Percentiles rank a stretch among this genome's conserved stretches.
These are phyloP conservation scores for Barnettozyma vustinii DNA, from an alignment of 805 yeast genomes.

Conservation along the genomic window DNA sequence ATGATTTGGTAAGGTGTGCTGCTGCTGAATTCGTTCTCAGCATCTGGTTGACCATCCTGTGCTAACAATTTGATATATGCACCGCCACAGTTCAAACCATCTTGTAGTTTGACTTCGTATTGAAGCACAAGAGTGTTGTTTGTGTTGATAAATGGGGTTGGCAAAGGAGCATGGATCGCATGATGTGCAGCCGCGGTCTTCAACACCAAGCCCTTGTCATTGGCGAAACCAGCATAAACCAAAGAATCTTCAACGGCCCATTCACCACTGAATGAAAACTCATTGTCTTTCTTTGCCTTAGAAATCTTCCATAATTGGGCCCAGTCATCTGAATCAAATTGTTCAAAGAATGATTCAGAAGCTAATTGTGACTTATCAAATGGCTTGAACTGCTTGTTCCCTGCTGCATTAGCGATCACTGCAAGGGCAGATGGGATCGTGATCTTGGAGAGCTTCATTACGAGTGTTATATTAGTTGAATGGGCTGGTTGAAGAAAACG, in stretches of 20 bases:
- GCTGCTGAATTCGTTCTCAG: slow-evolving; percentile 45
- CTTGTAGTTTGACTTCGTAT: slow-evolving; percentile 82
- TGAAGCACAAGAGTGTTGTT: slow-evolving; percentile 72
- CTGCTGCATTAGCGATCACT: slow-evolving; percentile 15
- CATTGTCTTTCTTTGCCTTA: slow-evolving; percentile 45
- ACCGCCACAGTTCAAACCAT: slow-evolving; percentile 81
- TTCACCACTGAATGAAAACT: slow-evolving; percentile 59
- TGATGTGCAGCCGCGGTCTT: slow-evolving; percentile 74
- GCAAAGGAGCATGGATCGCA: slow-evolving; percentile 67
- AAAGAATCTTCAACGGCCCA: slow-evolving; percentile 70
- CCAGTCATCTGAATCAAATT: slow-evolving; percentile 41
- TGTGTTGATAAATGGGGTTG: slow-evolving; percentile 51
- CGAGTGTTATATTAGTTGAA: neutral
- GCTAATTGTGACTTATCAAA: slow-evolving; percentile 32
- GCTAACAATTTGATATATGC: slow-evolving; percentile 77
- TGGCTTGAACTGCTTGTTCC: slow-evolving; percentile 30
- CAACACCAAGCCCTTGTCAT: slow-evolving; percentile 74
- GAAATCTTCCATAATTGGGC: slow-evolving; percentile 56
- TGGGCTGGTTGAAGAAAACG: neutral
- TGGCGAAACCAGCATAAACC: slow-evolving; percentile 50
- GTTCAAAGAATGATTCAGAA: slow-evolving; percentile 56
- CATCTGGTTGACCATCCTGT: slow-evolving; percentile 32
- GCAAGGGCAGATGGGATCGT: slow-evolving; percentile 23
- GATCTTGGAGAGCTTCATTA: slow-evolving; percentile 22
- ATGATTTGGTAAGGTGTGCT: slow-evolving; percentile 75